These are phyloP conservation scores for Vicia villosa DNA, from an alignment of 306 rosid species.

Conservation along the genomic window DNA sequence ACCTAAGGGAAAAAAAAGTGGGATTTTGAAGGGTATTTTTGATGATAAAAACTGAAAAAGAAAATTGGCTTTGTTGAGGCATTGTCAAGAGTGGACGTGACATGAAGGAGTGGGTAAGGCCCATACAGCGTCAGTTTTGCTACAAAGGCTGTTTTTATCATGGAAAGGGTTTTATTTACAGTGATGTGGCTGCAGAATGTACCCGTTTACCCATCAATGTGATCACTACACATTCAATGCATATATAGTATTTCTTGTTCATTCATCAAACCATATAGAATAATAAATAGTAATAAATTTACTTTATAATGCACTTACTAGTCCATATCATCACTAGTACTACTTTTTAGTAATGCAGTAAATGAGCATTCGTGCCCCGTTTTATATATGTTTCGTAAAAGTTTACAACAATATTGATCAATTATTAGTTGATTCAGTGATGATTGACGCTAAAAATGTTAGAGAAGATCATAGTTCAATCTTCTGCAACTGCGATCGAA, in stretches of 20 bases:
- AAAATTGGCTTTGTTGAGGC: conserved; percentile 44
- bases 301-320: too few species aligned
- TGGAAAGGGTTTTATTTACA: conserved; percentile 31
- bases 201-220: conserved; percentile 43
- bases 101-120: conserved; percentile 57
- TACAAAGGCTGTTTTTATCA: conserved; percentile 44
- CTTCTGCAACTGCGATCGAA: too few species aligned
- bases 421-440: too few species aligned
- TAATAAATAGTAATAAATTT: too few species aligned
- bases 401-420: too few species aligned
- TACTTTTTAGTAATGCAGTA: too few species aligned
- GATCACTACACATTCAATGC: conserved; percentile 45
- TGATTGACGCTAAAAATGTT: too few species aligned
- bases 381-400: too few species aligned
- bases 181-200: conserved; percentile 36
- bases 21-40: conserved; percentile 28
- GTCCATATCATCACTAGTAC: too few species aligned
- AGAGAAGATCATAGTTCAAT: too few species aligned
- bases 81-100: conserved; percentile 59
- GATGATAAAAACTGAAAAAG: conserved; percentile 38
- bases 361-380: too few species aligned
- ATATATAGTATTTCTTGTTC: background rate
- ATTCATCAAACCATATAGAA: background rate
- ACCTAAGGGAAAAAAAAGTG: conserved; percentile 32
- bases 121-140: conserved; percentile 50